Conservation (phyloP, 805 yeast species). For the Ogataea angusta region DNA sequence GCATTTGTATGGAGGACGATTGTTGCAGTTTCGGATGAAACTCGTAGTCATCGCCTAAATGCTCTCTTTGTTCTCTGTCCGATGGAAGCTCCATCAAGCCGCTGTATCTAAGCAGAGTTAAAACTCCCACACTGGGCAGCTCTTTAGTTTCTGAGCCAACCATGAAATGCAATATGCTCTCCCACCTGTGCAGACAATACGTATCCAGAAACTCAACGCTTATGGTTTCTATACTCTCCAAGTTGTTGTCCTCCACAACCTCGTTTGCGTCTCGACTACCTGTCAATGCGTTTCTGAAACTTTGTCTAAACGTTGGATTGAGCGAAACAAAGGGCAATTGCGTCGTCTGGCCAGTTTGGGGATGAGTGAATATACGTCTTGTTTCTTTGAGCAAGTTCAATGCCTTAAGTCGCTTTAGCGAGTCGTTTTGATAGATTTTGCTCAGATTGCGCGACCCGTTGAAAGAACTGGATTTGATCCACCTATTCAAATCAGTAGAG, state of each 20-base stretch:
- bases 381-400: conserved; percentile 70
- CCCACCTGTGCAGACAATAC: conserved; percentile 91
- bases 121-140: conserved; percentile 78
- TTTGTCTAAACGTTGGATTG: conserved; percentile 70
- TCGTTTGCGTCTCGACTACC: conserved; percentile 39
- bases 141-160: conserved; percentile 80
- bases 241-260: conserved; percentile 30
- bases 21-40: conserved; percentile 19
- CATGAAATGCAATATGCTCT: conserved; percentile 92
- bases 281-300: conserved; percentile 78
- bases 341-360: conserved; percentile 33
- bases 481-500: conserved; percentile 62
- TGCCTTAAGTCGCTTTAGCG: conserved; percentile 70
- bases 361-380: conserved; percentile 33
- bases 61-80: conserved; percentile 30
- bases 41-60: conserved; percentile 21
- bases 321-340: conserved; percentile 41
- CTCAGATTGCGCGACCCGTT: conserved; percentile 25
- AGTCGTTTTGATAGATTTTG: conserved; percentile 63
- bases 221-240: conserved; percentile 62
- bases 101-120: conserved; percentile 70
- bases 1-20: conserved; percentile 18
- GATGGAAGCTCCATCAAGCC: conserved; percentile 77
- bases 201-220: conserved; percentile 65
- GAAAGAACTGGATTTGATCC: conserved; percentile 50